phyloP scores from a whole-genome alignment of 352 stramenopile species.

The Blastocystis hominis region DNA sequence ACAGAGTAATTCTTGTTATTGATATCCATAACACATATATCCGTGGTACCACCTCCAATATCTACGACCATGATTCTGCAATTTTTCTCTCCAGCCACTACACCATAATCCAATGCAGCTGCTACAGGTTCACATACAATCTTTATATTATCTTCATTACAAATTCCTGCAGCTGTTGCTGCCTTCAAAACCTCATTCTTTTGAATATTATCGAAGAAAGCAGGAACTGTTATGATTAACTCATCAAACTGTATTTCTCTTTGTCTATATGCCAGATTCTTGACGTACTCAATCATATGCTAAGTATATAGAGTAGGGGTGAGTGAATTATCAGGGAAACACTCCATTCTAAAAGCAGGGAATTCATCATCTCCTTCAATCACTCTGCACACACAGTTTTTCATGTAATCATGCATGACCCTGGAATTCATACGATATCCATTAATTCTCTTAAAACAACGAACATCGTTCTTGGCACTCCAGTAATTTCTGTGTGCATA shows the following conservation, averaged over 20 bases:
- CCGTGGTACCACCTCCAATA: constrained; percentile 69
- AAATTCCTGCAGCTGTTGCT: not conserved
- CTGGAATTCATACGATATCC: not conserved
- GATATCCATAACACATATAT: constrained; percentile 62
- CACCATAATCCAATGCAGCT: not conserved
- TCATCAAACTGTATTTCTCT: not conserved
- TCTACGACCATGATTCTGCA: constrained; percentile 63
- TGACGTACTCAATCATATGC: not conserved
- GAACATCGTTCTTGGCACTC: not conserved
- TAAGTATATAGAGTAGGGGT: not conserved
- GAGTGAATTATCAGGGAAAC: not conserved
- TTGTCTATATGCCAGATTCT: not conserved
- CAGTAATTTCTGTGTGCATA: not conserved
- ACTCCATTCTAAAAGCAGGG: not conserved
- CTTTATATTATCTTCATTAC: not conserved
- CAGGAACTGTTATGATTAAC: constrained; percentile 3
- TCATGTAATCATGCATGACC: not conserved
- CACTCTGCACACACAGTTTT: not conserved
- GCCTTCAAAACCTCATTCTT: not conserved
- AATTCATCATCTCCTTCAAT: not conserved
- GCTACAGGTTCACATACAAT: constrained; percentile 18
- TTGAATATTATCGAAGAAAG: constrained; percentile 12
- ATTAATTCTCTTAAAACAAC: not conserved
- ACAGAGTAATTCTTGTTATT: constrained; percentile 62
- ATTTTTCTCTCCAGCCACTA: not conserved